These are phyloP conservation scores for Paramecium sexaurelia DNA, from an alignment of 73 alveolate genomes.

Conservation along the genomic window DNA sequence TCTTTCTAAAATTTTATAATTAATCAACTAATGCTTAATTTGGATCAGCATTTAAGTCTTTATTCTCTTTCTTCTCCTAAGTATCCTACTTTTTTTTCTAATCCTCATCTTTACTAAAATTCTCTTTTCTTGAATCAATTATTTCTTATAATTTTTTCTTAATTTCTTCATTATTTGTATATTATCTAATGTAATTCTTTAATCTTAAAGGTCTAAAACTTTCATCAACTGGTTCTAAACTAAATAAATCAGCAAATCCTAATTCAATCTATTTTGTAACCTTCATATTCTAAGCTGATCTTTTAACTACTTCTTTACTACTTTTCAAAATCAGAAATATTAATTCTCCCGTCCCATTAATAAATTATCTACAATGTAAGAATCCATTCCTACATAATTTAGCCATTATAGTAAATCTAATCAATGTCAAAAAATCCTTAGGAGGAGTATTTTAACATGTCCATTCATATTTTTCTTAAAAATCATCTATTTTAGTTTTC, in stretches of 20 bases:
- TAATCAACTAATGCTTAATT: neutral
- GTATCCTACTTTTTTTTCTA: neutral
- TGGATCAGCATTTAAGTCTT: neutral
- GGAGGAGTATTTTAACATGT: constrained; percentile 44
- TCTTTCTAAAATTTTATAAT: neutral
- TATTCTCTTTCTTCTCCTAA: neutral
- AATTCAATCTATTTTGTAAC: constrained; percentile 61
- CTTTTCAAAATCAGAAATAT: constrained; percentile 52
- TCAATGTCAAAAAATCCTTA: constrained; percentile 53
- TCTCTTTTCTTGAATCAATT: neutral
- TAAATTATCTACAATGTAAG: constrained; percentile 60
- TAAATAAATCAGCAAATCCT: constrained; percentile 62
- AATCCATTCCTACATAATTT: constrained; percentile 44
- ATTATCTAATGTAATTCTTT: constrained; percentile 44
- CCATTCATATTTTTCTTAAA: constrained; percentile 48
- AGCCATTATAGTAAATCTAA: constrained; percentile 57
- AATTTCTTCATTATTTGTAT: constrained; percentile 40
- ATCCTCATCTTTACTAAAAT: neutral
- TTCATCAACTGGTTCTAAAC: constrained; percentile 60
- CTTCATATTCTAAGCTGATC: constrained; percentile 2
- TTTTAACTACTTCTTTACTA: constrained; percentile 37
- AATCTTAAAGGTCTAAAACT: constrained; percentile 62
- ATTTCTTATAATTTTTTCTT: neutral
- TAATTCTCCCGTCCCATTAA: constrained; percentile 20
- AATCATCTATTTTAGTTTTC: neutral